A percentile compares a stretch with the other conserved stretches of the same genome.
Conservation (phyloP, 345 rosid species). For the Hypericum perforatum region DNA sequence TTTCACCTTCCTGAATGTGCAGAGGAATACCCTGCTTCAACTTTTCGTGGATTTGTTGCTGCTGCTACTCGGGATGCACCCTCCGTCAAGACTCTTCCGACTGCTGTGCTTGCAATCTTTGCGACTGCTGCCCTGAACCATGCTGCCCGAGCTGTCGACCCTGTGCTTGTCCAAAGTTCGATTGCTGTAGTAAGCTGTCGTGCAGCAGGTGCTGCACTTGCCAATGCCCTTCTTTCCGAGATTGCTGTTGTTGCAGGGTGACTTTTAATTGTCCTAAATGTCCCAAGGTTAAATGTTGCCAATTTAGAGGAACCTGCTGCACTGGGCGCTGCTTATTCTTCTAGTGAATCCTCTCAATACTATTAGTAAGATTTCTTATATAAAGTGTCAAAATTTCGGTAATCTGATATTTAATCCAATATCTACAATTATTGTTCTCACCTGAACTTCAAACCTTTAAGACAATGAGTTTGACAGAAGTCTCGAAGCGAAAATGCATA, state of each 20-base stretch:
- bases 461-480: no score
- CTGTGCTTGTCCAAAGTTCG: slow-evolving; percentile 16
- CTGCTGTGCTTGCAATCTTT: slow-evolving; percentile 27
- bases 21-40: slow-evolving; percentile 51
- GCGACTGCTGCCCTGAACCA: slow-evolving; percentile 17
- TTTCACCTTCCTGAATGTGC: slow-evolving; percentile 16
- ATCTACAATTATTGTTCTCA: no score
- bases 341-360: slow-evolving; percentile 22
- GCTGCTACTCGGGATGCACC: slow-evolving; percentile 52
- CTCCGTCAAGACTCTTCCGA: slow-evolving; percentile 34
- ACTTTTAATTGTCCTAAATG: slow-evolving; percentile 45
- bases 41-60: slow-evolving; percentile 62
- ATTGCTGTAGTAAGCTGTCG: slow-evolving; percentile 35
- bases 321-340: slow-evolving; percentile 42
- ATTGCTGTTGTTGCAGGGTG: slow-evolving; percentile 25
- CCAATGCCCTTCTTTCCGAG: slow-evolving; percentile 33
- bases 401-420: no score
- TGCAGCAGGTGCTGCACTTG: slow-evolving; percentile 40
- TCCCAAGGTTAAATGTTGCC: slow-evolving; percentile 31
- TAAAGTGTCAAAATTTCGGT: no score
- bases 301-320: slow-evolving; percentile 16
- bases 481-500: no score
- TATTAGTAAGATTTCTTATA: slow-evolving; percentile 7
- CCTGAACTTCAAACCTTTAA: no score
- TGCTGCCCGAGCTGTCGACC: slow-evolving; percentile 23